Percentiles rank a stretch among this genome's conserved stretches.
Evolutionary conservation across 495 filamentous ascomycete genomes (phyloP).

Genomic region (Neurospora discreta): DNA sequence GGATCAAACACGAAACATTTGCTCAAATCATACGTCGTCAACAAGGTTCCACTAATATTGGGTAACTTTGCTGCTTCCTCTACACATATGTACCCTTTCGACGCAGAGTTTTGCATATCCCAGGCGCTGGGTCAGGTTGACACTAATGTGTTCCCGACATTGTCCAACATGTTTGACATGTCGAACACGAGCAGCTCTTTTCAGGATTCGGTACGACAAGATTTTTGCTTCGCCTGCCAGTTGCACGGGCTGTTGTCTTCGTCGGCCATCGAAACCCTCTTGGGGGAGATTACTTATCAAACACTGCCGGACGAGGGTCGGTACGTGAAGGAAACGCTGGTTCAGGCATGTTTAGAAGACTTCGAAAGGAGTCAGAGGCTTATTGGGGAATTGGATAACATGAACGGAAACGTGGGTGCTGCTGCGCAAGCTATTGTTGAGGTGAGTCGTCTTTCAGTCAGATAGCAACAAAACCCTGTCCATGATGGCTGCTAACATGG

Average conservation of each 20-base stretch:
- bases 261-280: slow-evolving; percentile 61
- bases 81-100: slow-evolving; percentile 46
- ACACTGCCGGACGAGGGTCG: slow-evolving; percentile 62
- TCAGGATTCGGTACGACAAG: slow-evolving; percentile 75
- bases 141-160: slow-evolving; percentile 66
- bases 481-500: background rate
- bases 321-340: slow-evolving; percentile 65
- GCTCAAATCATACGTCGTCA: slow-evolving; percentile 85
- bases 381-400: slow-evolving; percentile 71
- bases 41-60: slow-evolving; percentile 80
- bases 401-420: slow-evolving; percentile 90
- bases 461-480: background rate
- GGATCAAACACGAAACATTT: slow-evolving; percentile 57
- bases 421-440: slow-evolving; percentile 75
- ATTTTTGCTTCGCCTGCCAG: slow-evolving; percentile 86
- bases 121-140: slow-evolving; percentile 68
- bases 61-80: slow-evolving; percentile 42
- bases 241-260: slow-evolving; percentile 74
- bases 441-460: slow-evolving; percentile 29
- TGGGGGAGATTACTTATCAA: slow-evolving; percentile 81
- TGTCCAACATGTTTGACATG: slow-evolving; percentile 72
- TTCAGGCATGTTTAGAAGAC: slow-evolving; percentile 61
- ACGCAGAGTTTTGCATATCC: slow-evolving; percentile 67
- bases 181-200: slow-evolving; percentile 54
- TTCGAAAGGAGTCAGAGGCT: slow-evolving; percentile 61